Conservation (phyloP, 1,139 yeast species). For the Suhomyces taliae region DNA sequence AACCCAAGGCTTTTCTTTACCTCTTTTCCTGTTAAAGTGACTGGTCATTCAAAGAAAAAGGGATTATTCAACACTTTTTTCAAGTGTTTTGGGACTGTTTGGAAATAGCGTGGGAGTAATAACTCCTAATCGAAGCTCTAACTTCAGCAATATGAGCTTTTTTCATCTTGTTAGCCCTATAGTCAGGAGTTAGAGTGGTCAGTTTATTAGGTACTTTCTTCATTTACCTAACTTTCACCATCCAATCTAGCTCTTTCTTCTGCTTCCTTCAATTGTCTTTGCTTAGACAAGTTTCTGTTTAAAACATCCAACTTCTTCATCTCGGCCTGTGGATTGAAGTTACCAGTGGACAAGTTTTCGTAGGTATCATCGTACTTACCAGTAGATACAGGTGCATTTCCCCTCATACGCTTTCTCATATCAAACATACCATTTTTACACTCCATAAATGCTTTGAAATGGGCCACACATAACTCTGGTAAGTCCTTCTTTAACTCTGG, state of each 20-base stretch:
- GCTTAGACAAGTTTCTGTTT: constrained; percentile 46
- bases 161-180: no score
- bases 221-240: not conserved
- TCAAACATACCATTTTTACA: constrained; percentile 85
- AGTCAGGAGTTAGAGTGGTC: no score
- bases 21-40: no score
- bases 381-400: constrained; percentile 90
- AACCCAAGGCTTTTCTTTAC: no score
- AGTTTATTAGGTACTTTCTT: not conserved
- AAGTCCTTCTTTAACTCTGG: constrained; percentile 74
- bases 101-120: no score
- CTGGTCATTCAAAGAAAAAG: no score
- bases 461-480: constrained; percentile 87
- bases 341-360: constrained; percentile 73
- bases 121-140: no score
- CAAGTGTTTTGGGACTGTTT: no score
- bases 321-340: constrained; percentile 80
- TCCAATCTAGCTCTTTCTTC: constrained; percentile 9
- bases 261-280: constrained; percentile 22
- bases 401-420: constrained; percentile 88
- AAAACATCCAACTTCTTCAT: constrained; percentile 63
- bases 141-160: no score
- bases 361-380: constrained; percentile 90
- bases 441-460: constrained; percentile 81
- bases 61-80: no score